These are phyloP conservation scores for Rhodomyrtus tomentosa DNA, from an alignment of 345 rosid genomes.

Conservation along the genomic window DNA sequence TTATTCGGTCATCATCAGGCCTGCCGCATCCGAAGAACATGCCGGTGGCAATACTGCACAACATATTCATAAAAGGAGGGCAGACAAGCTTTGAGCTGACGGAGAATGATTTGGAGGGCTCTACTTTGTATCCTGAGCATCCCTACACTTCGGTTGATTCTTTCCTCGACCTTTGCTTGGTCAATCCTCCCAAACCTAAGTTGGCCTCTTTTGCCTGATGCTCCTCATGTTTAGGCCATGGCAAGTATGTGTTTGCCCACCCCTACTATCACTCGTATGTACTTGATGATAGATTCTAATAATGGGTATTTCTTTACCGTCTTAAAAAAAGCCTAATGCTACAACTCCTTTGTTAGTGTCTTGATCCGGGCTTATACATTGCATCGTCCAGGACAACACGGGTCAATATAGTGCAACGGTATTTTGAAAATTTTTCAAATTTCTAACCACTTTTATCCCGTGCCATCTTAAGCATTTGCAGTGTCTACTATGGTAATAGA, in stretches of 20 bases:
- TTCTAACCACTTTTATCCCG: not conserved
- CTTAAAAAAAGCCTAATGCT: not conserved
- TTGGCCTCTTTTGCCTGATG: constrained; percentile 12
- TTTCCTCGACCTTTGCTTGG: constrained; percentile 15
- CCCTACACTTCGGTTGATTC: constrained; percentile 19
- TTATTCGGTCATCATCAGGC: not conserved
- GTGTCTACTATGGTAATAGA: not conserved
- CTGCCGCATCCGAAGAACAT: constrained; percentile 14
- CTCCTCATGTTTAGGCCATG: not conserved
- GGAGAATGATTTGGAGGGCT: constrained; percentile 24
- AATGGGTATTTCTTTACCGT: not conserved
- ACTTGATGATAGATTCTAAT: not conserved
- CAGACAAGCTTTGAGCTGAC: constrained; percentile 17
- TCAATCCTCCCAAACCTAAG: constrained; percentile 12
- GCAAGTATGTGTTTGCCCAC: not conserved
- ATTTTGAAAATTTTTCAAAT: too few species aligned
- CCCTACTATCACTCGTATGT: not conserved
- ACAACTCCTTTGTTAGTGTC: not conserved
- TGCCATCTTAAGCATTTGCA: not conserved
- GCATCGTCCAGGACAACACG: not conserved
- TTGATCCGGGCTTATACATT: not conserved
- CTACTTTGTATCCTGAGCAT: constrained; percentile 20
- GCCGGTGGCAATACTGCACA: constrained; percentile 16
- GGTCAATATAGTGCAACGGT: too few species aligned
- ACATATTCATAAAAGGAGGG: constrained; percentile 29